Conservation (phyloP, 2,329 filamentous ascomycete genomes). For the Fusarium nelsonii region DNA sequence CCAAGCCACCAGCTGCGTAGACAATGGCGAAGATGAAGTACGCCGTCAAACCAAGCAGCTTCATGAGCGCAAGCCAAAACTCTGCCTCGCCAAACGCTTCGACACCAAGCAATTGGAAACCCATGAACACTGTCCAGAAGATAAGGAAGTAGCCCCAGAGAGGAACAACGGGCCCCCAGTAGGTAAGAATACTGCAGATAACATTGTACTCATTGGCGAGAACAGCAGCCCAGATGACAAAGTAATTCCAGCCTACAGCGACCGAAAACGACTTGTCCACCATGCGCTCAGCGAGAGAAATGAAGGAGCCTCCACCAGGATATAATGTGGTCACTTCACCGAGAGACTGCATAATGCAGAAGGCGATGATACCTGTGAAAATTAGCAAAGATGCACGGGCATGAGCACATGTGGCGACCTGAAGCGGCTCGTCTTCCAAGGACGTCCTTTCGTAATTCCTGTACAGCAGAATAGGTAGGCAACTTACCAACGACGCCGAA, state of each 20-base stretch:
- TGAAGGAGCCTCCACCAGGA: conserved; percentile 77
- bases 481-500: conserved; percentile 73
- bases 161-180: conserved; percentile 72
- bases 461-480: background rate
- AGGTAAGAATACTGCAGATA: conserved; percentile 73
- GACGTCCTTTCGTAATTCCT: background rate
- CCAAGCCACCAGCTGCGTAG: conserved; percentile 75
- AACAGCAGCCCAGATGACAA: conserved; percentile 74
- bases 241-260: conserved; percentile 79
- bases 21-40: conserved; percentile 81
- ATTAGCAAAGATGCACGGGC: conserved; percentile 29
- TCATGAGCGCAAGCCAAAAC: conserved; percentile 82
- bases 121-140: conserved; percentile 79
- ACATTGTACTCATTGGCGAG: conserved; percentile 79
- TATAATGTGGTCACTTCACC: conserved; percentile 81
- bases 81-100: conserved; percentile 83
- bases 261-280: conserved; percentile 77
- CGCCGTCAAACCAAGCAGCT: conserved; percentile 75
- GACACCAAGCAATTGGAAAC: conserved; percentile 78
- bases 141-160: conserved; percentile 78
- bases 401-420: background rate
- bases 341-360: conserved; percentile 77
- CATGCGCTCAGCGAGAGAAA: conserved; percentile 76
- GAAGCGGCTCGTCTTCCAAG: background rate
- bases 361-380: conserved; percentile 68